phyloP scores from a whole-genome alignment of 208 protist genomes.

The Acanthamoeba castellanii region DNA sequence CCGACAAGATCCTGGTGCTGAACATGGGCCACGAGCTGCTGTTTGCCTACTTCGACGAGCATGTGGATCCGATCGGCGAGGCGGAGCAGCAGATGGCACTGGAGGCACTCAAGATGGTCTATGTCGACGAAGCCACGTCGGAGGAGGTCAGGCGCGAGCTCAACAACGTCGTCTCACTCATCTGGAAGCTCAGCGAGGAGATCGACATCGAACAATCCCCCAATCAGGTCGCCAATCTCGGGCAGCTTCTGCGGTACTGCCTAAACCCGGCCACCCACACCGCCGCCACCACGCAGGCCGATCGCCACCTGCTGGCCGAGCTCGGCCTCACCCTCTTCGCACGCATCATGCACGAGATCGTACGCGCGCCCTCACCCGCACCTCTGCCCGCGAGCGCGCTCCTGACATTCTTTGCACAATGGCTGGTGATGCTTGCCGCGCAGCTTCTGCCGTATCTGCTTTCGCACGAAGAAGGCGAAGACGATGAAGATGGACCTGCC shows the following conservation, averaged over 20 bases:
- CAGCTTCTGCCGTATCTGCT: conserved; percentile 55
- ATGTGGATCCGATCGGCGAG: neutral
- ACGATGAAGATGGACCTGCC: conserved; percentile 17
- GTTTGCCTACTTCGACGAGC: conserved; percentile 50
- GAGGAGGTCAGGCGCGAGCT: conserved; percentile 8
- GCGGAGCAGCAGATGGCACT: conserved; percentile 8
- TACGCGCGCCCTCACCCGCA: neutral
- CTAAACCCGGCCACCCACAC: conserved; percentile 44
- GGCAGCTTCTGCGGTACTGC: conserved; percentile 28
- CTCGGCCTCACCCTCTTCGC: conserved; percentile 47
- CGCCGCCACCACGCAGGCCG: neutral
- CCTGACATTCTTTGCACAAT: neutral
- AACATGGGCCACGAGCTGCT: conserved; percentile 56
- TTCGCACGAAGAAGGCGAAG: conserved; percentile 24
- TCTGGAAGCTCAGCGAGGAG: conserved; percentile 56
- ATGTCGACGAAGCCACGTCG: conserved; percentile 1
- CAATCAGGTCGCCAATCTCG: conserved; percentile 15
- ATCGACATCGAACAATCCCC: conserved; percentile 16
- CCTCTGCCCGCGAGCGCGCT: neutral
- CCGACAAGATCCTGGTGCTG: conserved; percentile 33
- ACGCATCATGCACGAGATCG: conserved; percentile 1
- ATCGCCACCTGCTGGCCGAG: conserved; percentile 38
- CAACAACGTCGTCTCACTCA: conserved; percentile 42
- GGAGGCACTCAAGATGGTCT: conserved; percentile 31
- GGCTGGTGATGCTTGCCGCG: neutral